A percentile compares a stretch with the other conserved stretches of the same genome.
These are phyloP conservation scores for Backusella mclennaniae DNA, from an alignment of 192 early-diverging fungal species.

Conservation along the genomic window DNA sequence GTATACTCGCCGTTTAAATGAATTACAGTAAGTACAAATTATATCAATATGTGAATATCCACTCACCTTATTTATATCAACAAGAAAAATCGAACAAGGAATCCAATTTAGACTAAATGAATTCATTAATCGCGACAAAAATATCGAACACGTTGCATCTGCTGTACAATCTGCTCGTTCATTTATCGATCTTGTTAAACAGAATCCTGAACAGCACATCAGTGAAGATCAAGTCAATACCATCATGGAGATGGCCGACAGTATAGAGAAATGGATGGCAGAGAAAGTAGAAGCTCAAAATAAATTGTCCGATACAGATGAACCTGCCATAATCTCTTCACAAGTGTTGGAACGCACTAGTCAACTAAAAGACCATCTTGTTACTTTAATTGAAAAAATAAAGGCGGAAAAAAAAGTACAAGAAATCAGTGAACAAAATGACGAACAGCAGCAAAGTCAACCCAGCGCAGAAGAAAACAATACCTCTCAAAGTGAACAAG, in stretches of 20 bases:
- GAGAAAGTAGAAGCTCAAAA: constrained; percentile 61
- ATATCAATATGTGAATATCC: not conserved
- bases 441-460: not conserved
- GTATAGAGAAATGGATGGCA: constrained; percentile 64
- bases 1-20: constrained; percentile 50
- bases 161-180: constrained; percentile 36
- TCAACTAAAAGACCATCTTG: constrained; percentile 49
- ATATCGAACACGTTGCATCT: constrained; percentile 34
- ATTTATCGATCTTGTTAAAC: constrained; percentile 48
- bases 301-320: constrained; percentile 49
- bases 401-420: constrained; percentile 37
- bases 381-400: constrained; percentile 57
- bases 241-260: constrained; percentile 50
- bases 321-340: constrained; percentile 61
- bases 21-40: constrained; percentile 35
- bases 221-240: constrained; percentile 51
- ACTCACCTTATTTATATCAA: not conserved
- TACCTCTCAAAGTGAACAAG: not conserved
- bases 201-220: constrained; percentile 55
- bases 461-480: not conserved
- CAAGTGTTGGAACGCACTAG: constrained; percentile 53
- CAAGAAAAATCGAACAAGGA: constrained; percentile 44
- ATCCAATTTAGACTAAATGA: constrained; percentile 47
- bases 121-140: constrained; percentile 43
- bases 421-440: not conserved